Evolutionary conservation across 352 stramenopile genomes (phyloP), one percentile per base, ranked within the genome.

Genomic region (Pythium guiyangense): DNA sequence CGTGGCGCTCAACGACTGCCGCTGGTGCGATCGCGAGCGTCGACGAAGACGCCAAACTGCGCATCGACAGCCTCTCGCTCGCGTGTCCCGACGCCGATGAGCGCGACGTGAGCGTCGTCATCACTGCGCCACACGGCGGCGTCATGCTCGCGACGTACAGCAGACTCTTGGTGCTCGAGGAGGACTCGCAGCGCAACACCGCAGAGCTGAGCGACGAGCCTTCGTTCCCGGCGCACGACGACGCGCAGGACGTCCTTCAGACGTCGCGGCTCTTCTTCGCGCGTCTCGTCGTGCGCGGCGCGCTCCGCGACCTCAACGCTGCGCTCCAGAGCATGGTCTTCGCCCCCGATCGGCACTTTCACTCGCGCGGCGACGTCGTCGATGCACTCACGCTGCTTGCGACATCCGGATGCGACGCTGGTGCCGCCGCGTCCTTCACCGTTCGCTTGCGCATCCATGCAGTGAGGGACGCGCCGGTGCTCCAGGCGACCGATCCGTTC

Each of bases 291-390:
- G 37, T 88, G 17, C 57, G 51, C 27, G 81, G 77, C 14, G 57
- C 62, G 37, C 42, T 74, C 15, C 27, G 26, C 5, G 74, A 87
- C 42, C 12, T 87, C 12, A 89, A 87, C 27, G 47, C 55, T 10
- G 78, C 79, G 12, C 63, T 91, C 27, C 46, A 44, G 10, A 74
- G 73, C 10, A 67, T 91, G 52, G 67, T 89, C 51, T 91, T 77
- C 51, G 77, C 73, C 20, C 73, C 74, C 1, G 60, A 60, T 22
- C 56, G 66, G 4, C 54, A 89, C 52, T 89, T 77, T 39, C 79
- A 84, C 66, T 79, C 79, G 14, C 57, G 63, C 44, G 65, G 63
- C 26, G 66, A 67, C 43, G 56, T 71, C 11, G 52, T 68, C 12
- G 60, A 81, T 6, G 74, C 69, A 40, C 76, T 88, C 29, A 31